Evolutionary conservation across 1,139 yeast species (phyloP).

Genomic region (Spathaspora sp.): DNA sequence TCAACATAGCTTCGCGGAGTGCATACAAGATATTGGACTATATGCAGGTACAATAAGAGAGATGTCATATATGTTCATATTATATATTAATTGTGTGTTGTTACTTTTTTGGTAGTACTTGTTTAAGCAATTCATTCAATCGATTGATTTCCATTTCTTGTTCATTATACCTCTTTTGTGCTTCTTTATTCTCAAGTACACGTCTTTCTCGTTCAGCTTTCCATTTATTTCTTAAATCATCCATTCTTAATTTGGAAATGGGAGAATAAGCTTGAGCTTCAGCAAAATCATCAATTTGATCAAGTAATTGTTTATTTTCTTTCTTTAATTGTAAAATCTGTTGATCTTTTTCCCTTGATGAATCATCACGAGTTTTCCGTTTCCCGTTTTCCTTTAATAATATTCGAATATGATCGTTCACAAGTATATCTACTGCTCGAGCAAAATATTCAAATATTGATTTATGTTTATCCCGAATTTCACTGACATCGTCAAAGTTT

Average conservation of each 20-base stretch:
- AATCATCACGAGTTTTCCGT: conserved; percentile 15
- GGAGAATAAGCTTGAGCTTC: conserved; percentile 22
- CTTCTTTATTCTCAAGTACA: conserved; percentile 56
- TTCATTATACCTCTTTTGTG: conserved; percentile 49
- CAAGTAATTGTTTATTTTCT: conserved; percentile 23
- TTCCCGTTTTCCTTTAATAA: conserved; percentile 35
- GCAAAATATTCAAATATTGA: conserved; percentile 58
- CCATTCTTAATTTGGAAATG: conserved; percentile 49
- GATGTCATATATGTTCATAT: too few relatives aligned
- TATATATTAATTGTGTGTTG: too few relatives aligned
- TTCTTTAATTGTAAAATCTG: conserved; percentile 13
- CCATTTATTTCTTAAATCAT: conserved; percentile 64
- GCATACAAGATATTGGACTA: not conserved
- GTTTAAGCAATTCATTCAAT: conserved; percentile 24
- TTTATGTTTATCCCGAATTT: conserved; percentile 48
- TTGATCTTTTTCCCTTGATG: not conserved
- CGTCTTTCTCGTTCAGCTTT: conserved; percentile 71
- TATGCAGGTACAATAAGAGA: not conserved
- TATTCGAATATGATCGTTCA: conserved; percentile 54
- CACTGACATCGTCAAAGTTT: conserved; percentile 23
- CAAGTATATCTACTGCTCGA: conserved; percentile 57
- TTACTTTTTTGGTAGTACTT: not conserved
- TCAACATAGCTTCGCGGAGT: not conserved
- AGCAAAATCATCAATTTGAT: conserved; percentile 18
- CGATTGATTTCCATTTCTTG: conserved; percentile 55